Conservation (phyloP, 2,329 filamentous ascomycete genomes). For the Fusarium verticillioides region DNA sequence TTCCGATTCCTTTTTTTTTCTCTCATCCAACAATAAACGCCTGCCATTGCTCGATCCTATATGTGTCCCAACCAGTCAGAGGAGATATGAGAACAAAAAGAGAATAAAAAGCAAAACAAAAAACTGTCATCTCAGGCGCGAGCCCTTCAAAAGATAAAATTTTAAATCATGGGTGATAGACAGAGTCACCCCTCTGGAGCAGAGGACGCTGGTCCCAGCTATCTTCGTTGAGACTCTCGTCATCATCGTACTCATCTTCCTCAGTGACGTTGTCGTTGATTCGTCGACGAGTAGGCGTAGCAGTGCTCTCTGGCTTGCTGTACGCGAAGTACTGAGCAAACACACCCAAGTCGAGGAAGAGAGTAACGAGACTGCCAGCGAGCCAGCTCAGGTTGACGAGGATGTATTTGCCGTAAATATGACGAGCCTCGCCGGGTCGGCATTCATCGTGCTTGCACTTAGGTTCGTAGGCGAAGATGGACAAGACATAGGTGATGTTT, state of each 20-base stretch:
- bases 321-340: conserved; percentile 96
- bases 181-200: conserved; percentile 48
- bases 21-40: conserved; percentile 30
- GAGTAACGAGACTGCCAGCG: conserved; percentile 86
- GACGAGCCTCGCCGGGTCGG: conserved; percentile 69
- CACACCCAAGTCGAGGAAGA: conserved; percentile 85
- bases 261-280: conserved; percentile 30
- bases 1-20: background rate
- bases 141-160: background rate
- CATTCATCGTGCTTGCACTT: conserved; percentile 69
- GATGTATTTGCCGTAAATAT: conserved; percentile 82
- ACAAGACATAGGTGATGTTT: conserved; percentile 92
- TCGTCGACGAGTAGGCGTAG: conserved; percentile 8
- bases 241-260: conserved; percentile 44
- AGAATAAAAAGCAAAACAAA: conserved; percentile 27
- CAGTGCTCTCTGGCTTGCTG: conserved; percentile 57
- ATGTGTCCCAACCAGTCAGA: conserved; percentile 15
- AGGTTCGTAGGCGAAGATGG: conserved; percentile 90
- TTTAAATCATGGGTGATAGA: conserved; percentile 33
- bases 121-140: conserved; percentile 21
- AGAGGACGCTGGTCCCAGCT: conserved; percentile 56
- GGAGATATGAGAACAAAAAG: conserved; percentile 19
- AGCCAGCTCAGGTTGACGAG: conserved; percentile 93
- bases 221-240: conserved; percentile 42
- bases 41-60: conserved; percentile 18